These are phyloP conservation scores for Podosphaera xanthii DNA, from an alignment of 2,329 filamentous ascomycete genomes.

Conservation along the genomic window DNA sequence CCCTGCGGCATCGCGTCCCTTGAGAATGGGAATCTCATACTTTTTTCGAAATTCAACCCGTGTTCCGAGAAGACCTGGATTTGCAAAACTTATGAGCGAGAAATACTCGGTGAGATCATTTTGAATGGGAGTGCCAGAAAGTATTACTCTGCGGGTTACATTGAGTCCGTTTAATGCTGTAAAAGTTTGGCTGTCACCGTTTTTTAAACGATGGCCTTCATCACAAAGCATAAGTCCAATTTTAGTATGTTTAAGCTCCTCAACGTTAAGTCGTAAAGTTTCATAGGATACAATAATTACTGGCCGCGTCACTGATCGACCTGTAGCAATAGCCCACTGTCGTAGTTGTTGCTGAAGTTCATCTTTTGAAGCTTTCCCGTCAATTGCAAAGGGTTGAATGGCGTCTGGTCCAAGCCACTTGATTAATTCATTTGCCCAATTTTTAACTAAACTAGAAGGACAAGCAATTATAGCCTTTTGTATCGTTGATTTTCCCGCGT, in stretches of 20 bases:
- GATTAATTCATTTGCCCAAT: conserved; percentile 90
- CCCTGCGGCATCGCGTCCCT: conserved; percentile 75
- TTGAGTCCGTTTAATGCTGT: conserved; percentile 75
- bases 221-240: conserved; percentile 90
- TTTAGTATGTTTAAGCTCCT: conserved; percentile 69
- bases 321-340: conserved; percentile 83
- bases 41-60: conserved; percentile 80
- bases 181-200: conserved; percentile 89
- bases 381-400: conserved; percentile 80
- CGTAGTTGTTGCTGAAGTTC: conserved; percentile 75
- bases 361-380: conserved; percentile 88
- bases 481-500: conserved; percentile 81
- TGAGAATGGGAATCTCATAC: conserved; percentile 79
- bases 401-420: conserved; percentile 94
- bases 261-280: conserved; percentile 73
- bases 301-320: conserved; percentile 71
- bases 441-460: conserved; percentile 84
- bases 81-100: conserved; percentile 84
- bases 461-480: conserved; percentile 95
- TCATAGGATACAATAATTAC: conserved; percentile 97
- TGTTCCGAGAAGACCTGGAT: conserved; percentile 75
- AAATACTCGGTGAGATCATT: conserved; percentile 99
- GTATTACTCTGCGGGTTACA: conserved; percentile 73
- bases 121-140: conserved; percentile 92
- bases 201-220: conserved; percentile 90